Percentiles rank a stretch among this genome's conserved stretches.
Conservation (phyloP, 768 basidiomycete genomes). For the Chalciporus piperatus region DNA sequence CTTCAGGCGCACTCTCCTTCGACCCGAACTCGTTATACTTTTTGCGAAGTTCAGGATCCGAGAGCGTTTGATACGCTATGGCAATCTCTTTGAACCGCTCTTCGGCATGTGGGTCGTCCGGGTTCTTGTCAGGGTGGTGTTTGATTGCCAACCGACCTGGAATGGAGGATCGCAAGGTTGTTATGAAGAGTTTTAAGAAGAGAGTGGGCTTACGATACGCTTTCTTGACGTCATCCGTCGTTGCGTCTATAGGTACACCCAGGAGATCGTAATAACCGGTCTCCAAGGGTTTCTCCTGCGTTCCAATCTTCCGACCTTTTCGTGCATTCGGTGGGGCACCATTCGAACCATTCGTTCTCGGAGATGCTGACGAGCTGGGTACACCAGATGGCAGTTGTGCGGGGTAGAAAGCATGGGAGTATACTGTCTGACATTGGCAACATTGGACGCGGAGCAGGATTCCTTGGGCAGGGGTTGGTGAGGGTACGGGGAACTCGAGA, state of each 20-base stretch:
- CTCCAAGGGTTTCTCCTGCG: slow-evolving; percentile 84
- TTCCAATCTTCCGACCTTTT: slow-evolving; percentile 78
- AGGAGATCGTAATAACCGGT: slow-evolving; percentile 90
- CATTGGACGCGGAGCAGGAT: slow-evolving; percentile 68
- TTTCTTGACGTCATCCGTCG: slow-evolving; percentile 85
- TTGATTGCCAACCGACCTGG: slow-evolving; percentile 83
- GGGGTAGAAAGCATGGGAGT: slow-evolving; percentile 67
- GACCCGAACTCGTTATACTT: slow-evolving; percentile 93
- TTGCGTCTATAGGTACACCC: slow-evolving; percentile 70
- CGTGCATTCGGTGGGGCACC: slow-evolving; percentile 22
- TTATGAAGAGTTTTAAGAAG: no score
- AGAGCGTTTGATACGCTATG: slow-evolving; percentile 84
- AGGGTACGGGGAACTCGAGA: slow-evolving; percentile 70
- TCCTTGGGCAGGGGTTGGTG: slow-evolving; percentile 51
- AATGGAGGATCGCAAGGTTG: not conserved
- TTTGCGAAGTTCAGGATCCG: slow-evolving; percentile 67
- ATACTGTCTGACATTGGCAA: slow-evolving; percentile 58
- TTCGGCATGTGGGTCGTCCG: slow-evolving; percentile 78
- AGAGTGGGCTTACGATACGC: slow-evolving; percentile 64
- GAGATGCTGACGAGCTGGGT: slow-evolving; percentile 10
- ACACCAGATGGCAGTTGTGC: slow-evolving; percentile 46
- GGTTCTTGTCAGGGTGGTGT: slow-evolving; percentile 91
- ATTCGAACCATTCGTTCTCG: slow-evolving; percentile 19
- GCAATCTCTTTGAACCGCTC: slow-evolving; percentile 91
- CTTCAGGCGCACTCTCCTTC: slow-evolving; percentile 77